Evolutionary conservation across 192 early-diverging fungal genomes (phyloP).

Genomic region (Kappamyces sp.): DNA sequence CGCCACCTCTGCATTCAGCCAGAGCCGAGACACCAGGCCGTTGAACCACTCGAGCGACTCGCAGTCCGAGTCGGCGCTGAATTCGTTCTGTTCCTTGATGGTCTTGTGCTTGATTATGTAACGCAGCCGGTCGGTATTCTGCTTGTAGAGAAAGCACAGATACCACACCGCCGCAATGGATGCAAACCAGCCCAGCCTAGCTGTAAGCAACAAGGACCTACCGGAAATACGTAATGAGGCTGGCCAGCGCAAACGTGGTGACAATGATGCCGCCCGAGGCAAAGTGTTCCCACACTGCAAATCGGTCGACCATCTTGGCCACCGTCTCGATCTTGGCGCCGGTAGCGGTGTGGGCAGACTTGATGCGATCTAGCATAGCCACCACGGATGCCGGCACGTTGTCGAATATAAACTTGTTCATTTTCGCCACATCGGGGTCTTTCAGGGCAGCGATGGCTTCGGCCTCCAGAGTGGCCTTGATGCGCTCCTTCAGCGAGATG

Average conservation of each 20-base stretch:
- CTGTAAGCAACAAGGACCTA: constrained; percentile 13
- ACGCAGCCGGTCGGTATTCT: constrained; percentile 17
- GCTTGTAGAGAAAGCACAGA: constrained; percentile 18
- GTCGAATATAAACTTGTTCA: too few relatives aligned
- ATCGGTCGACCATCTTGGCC: neutral
- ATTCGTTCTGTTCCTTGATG: constrained; percentile 8
- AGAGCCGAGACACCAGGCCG: constrained; percentile 76
- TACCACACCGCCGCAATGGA: constrained; percentile 16
- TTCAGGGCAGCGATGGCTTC: too few relatives aligned
- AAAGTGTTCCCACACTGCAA: constrained; percentile 28
- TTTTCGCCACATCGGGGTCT: too few relatives aligned
- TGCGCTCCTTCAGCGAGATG: too few relatives aligned
- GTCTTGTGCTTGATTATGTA: constrained; percentile 22
- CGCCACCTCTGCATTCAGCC: constrained; percentile 85
- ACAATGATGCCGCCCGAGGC: constrained; percentile 20
- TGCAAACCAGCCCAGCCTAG: constrained; percentile 2
- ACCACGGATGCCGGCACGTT: too few relatives aligned
- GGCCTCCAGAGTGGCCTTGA: too few relatives aligned
- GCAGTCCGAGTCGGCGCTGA: constrained; percentile 21
- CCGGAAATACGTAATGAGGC: constrained; percentile 21
- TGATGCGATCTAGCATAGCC: too few relatives aligned
- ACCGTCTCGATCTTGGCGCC: too few relatives aligned
- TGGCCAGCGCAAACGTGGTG: constrained; percentile 18
- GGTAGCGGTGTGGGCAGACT: too few relatives aligned
- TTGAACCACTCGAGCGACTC: constrained; percentile 90